Conservation (phyloP, 1,139 yeast species). For the Sugiyamaella paludigena region DNA sequence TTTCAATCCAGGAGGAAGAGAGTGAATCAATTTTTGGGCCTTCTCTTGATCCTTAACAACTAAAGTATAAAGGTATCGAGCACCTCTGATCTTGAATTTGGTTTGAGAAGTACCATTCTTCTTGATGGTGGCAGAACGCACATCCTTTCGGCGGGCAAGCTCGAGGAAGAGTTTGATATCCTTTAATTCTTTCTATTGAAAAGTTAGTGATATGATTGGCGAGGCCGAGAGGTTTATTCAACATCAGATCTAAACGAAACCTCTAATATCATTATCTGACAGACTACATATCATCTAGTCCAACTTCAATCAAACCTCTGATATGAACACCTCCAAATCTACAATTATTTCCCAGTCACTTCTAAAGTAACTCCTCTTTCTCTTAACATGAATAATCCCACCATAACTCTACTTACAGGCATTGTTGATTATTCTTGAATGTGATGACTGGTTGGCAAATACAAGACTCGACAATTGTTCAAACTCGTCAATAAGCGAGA, state of each 20-base stretch:
- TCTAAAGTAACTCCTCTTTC: too few relatives aligned
- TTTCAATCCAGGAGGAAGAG: conserved; percentile 93
- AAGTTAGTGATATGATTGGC: conserved; percentile 7
- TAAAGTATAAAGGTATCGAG: conserved; percentile 92
- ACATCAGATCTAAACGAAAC: too few relatives aligned
- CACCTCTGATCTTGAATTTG: conserved; percentile 98
- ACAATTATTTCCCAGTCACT: too few relatives aligned
- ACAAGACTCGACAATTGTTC: conserved; percentile 1
- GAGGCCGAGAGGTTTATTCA: too few relatives aligned
- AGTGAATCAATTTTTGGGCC: conserved; percentile 98
- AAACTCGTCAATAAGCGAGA: neutral
- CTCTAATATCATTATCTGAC: too few relatives aligned
- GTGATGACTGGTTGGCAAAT: conserved; percentile 13
- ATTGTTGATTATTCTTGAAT: conserved; percentile 19
- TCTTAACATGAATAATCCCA: neutral
- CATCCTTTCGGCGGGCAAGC: conserved; percentile 96
- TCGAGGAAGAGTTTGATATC: conserved; percentile 98
- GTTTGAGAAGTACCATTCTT: conserved; percentile 93
- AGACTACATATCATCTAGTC: too few relatives aligned
- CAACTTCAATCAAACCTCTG: too few relatives aligned
- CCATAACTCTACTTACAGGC: conserved; percentile 22
- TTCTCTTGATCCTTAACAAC: conserved; percentile 94
- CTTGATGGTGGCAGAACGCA: conserved; percentile 88
- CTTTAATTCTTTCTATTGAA: conserved; percentile 60
- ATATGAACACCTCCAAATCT: too few relatives aligned